Evolutionary conservation across 1,139 yeast species (phyloP), one percentile per base, ranked within the genome.

Genomic region (Pichia inconspicua): DNA sequence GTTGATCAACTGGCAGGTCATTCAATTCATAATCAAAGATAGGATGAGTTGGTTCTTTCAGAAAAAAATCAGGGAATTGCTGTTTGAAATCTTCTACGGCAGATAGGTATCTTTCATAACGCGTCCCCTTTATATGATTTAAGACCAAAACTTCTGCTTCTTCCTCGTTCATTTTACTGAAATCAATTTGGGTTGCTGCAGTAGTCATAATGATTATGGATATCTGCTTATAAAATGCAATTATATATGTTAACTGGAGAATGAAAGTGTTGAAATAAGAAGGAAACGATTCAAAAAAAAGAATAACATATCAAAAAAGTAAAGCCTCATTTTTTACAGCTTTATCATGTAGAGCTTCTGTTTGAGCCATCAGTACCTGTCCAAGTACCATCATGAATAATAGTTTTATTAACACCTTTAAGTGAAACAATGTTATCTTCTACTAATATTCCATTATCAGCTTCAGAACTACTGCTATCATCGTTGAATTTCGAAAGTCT

Each of bases 341-440:
- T 5, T 35, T 12, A 35, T 35, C n/a, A 35, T 35, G n/a, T 10
- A 15, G 12, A 30, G 22, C 38, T 35, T 19, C 38, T 15, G 12
- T 9, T 19, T 9, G 38, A 35, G n/a, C 38, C 12, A 11, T 15
- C 38, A 22, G 8, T 22, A 19, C 28, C 28, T 14, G 10, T 39
- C 47, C 48, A 44, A 11, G 30, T 47, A 34, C 50, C 47, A 38
- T 50, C 53, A 37, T 50, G 51, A 61, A 89, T 88, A 54, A 89
- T 85, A 7, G 95, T 87, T 69, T 89, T 89, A 58, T 80, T 83
- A 17, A 87, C 87, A 47, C 96, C 97, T 58, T 83, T 82, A 25
- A 85, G 86, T 48, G 84, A 85, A 36, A 88, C 80, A n/a, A 88
- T 83, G 41, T 48, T 54, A 35, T 86, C 80, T 65, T 89, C 96